Evolutionary conservation across 768 basidiomycete genomes (phyloP), one percentile per base, ranked within the genome.

Genomic region (Postia placenta): DNA sequence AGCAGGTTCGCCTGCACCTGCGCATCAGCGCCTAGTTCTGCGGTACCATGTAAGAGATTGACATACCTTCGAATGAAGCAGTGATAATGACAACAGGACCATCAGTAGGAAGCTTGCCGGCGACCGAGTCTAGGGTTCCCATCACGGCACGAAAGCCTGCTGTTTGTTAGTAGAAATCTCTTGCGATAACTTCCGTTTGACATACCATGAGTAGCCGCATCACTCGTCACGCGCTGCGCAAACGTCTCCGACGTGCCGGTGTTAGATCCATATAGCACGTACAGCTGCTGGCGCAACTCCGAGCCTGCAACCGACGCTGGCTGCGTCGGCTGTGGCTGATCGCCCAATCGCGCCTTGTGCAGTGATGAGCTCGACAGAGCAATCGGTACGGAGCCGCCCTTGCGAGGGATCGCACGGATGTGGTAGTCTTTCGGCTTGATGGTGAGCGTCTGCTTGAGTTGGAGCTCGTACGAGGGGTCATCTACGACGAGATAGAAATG

Each of bases 231-330:
- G 27, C 73, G 60, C 57, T 73, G 69, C 5, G 74, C 73, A 45
- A 77, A 75, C 24, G 67, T 64, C 54, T 77, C 73, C 26, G 70
- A 75, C 1, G 70, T 70, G 2, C 75, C 75, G 0, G 73, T 69
- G 63, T 77, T 77, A 20, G 71, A 72, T 0, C 74, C 71, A 51
- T 71, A 74, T 9, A 71, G 57, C 14, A 73, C 60, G 47, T 71
- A 69, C 40, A 74, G 36, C 17, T 65, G 66, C 35, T 61, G 46
- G 24, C 48, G 45, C 20, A 51, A 57, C 19, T 45, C 47, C 38
- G 22, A 12, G 38, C 15, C n/a, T 14, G 20, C 15, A 11, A 40
- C 39, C 25, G 36, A 15, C 11, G 22, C n/a, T 47, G 46, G 17
- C 39, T 40, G 7, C 9, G 39, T 12, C 39, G 19, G 11, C n/a